Conservation (phyloP, 176 grass and related monocot species). For the Oryza glaberrima region DNA sequence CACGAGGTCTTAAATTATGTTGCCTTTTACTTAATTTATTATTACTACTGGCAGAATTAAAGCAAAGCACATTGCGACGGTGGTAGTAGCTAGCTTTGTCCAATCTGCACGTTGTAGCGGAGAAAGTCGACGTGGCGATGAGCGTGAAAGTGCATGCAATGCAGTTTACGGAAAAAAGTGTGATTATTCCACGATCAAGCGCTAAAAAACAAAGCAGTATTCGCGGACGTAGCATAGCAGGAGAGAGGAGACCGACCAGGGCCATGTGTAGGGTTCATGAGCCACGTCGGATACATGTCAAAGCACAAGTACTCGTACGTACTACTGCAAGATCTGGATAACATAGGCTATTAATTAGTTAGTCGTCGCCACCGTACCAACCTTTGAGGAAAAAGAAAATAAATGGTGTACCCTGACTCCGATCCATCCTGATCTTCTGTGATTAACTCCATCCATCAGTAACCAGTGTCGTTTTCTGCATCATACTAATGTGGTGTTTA, state of each 20-base stretch:
- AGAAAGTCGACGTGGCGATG: neutral
- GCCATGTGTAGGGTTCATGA: conserved; percentile 20
- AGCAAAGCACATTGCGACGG: neutral
- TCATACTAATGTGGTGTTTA: too few species aligned
- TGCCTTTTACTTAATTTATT: neutral
- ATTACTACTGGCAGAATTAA: neutral
- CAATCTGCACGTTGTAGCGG: neutral
- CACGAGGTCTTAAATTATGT: neutral
- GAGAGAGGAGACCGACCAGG: neutral
- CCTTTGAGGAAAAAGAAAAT: neutral
- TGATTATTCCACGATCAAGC: conserved; percentile 35
- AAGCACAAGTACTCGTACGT: neutral
- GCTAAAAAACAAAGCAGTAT: conserved; percentile 21
- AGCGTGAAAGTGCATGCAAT: neutral
- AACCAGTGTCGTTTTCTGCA: too few species aligned
- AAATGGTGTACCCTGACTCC: too few species aligned
- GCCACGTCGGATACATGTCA: conserved; percentile 42
- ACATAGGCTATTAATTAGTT: neutral
- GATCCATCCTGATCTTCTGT: neutral
- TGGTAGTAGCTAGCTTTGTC: too few species aligned
- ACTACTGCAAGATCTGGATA: conserved; percentile 9
- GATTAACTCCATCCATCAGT: neutral
- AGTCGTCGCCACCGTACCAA: neutral
- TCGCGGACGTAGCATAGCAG: neutral
- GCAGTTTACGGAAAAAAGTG: neutral